Base-by-base conservation (phyloP, 2,329 filamentous ascomycete species). In the Scytalidium lignicola region DNA sequence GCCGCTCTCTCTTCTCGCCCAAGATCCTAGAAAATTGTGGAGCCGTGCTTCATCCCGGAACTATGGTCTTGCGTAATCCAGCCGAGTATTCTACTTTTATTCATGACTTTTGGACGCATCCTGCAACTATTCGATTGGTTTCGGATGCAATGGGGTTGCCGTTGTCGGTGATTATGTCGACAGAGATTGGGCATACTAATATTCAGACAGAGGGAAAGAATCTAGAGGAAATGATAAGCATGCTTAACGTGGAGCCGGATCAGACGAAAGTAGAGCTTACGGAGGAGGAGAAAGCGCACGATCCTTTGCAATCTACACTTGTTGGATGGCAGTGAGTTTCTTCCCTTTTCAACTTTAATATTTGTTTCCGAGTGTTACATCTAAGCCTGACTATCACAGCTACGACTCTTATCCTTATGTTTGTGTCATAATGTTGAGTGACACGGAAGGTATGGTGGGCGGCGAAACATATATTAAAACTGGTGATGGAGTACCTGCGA, bases 401-500 rank as follows among this genome's bases (percentile, higher is more conserved):
- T 65, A 65, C 49, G 72, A 74, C 54, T 68, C 64, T 26, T 70
- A 69, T 51, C 70, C 72, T 1, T 73, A 70, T 46, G 71, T 74
- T 15, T 73, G 71, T 50, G 71, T 74, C 13, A 57, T 70, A 1
- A 74, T 73, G 72, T 58, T 74, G 22, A 68, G 64, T 28, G 71
- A 74, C 50, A 63, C 65, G 19, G 60, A 61, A 6, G 55, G 63
- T 39, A 74, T 74, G 72, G 56, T 63, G 26, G 72, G 71, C 19
- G 72, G 71, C 48, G 80, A 77, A 50, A 86, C 76, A 5, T 81
- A 75, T 18, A 69, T 71, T 29, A 82, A 74, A 49, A 85, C 72
- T 12, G 72, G 68, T 2, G 72, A 56, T 21, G 67, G 68, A 1
- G 59, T 65, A 8, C 68, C 66, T 21, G 48, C 54, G 13, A 68